phyloP scores from a whole-genome alignment of 208 protist species.

The Acanthamoeba triangularis region DNA sequence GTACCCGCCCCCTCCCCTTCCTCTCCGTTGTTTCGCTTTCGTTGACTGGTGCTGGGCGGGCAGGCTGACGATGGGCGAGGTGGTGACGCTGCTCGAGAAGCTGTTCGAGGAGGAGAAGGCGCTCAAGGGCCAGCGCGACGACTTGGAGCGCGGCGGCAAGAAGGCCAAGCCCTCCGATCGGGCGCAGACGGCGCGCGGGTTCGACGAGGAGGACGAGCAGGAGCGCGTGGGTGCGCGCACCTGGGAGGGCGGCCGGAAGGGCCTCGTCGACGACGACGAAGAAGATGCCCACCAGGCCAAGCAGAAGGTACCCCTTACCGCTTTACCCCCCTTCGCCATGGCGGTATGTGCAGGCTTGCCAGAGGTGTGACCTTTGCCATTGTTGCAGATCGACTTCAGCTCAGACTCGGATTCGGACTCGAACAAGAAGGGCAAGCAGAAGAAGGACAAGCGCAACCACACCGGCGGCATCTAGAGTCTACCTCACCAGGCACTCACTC shows the following conservation, averaged over 20 bases:
- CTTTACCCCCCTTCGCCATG: no score
- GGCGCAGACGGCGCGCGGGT: background rate
- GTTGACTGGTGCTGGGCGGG: background rate
- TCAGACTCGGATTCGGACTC: background rate
- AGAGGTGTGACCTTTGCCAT: background rate
- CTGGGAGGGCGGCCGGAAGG: constrained; percentile 25
- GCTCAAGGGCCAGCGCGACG: background rate
- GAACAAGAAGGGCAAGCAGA: background rate
- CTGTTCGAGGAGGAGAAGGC: constrained; percentile 71
- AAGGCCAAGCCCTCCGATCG: background rate
- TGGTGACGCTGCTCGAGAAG: constrained; percentile 47
- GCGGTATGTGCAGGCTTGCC: no score
- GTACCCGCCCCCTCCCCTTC: no score
- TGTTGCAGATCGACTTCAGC: background rate
- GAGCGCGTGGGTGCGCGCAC: constrained; percentile 14
- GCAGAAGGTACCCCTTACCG: background rate
- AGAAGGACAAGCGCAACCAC: constrained; percentile 11
- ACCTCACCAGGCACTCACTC: no score
- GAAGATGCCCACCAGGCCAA: no score
- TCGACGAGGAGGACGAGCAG: background rate
- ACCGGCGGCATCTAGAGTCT: background rate
- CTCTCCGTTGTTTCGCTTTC: background rate
- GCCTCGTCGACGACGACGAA: background rate
- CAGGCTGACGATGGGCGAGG: background rate
- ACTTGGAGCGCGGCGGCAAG: background rate